A percentile compares a stretch with the other conserved stretches of the same genome.
phyloP scores from a whole-genome alignment of 2,329 filamentous ascomycete species.

The Blastomyces gilchristii region DNA sequence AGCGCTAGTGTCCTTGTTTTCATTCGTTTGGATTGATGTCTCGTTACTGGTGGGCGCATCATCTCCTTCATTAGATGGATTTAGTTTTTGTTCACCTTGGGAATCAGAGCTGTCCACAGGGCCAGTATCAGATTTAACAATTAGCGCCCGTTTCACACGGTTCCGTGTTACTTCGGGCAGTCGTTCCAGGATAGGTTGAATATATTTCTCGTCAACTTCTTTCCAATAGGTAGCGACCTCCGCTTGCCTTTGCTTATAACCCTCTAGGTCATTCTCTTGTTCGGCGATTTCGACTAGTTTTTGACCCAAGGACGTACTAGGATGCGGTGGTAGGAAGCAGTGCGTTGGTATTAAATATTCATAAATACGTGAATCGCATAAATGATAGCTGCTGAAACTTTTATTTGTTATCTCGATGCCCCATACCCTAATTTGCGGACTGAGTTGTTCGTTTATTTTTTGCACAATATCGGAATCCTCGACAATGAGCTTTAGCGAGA shows the following conservation, averaged over 20 bases:
- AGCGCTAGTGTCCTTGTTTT: slow-evolving; percentile 14
- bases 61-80: neutral
- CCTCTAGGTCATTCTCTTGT: slow-evolving; percentile 60
- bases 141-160: slow-evolving; percentile 34
- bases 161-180: slow-evolving; percentile 34
- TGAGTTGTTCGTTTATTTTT: slow-evolving; percentile 80
- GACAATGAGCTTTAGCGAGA: slow-evolving; percentile 89
- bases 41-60: slow-evolving; percentile 7
- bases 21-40: slow-evolving; percentile 17
- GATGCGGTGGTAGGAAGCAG: slow-evolving; percentile 84
- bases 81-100: slow-evolving; percentile 6
- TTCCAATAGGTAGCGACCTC: slow-evolving; percentile 78
- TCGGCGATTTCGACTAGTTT: slow-evolving; percentile 70
- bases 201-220: slow-evolving; percentile 66
- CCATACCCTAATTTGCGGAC: slow-evolving; percentile 88
- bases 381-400: slow-evolving; percentile 86
- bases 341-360: slow-evolving; percentile 95
- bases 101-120: slow-evolving; percentile 10
- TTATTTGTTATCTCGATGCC: slow-evolving; percentile 83
- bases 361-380: slow-evolving; percentile 92
- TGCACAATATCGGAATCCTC: slow-evolving; percentile 79
- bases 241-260: slow-evolving; percentile 57
- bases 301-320: slow-evolving; percentile 72
- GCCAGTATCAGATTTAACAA: slow-evolving; percentile 22
- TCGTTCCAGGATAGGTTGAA: slow-evolving; percentile 54